Evolutionary conservation across 192 early-diverging fungal species (phyloP).

Genomic region (Mycoemilia scoparia): DNA sequence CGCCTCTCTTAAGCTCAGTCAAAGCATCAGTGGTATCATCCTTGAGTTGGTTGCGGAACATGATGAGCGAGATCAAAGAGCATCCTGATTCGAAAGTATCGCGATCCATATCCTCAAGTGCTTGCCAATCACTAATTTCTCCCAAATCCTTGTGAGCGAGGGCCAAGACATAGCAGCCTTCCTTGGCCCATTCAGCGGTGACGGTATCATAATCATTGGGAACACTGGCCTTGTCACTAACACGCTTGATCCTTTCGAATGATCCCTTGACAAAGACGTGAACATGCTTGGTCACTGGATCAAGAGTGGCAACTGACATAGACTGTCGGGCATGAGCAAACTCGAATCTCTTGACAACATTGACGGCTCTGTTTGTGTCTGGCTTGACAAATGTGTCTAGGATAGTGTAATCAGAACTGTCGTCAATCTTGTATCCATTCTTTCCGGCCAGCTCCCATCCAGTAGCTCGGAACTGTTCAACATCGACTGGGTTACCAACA

Average conservation of each 20-base stretch:
- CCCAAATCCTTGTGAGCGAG: constrained; percentile 34
- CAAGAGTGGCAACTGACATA: constrained; percentile 25
- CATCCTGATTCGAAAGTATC: constrained; percentile 29
- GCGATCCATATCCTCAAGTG: constrained; percentile 13
- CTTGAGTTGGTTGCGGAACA: constrained; percentile 52
- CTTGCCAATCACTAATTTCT: constrained; percentile 12
- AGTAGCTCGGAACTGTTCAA: constrained; percentile 56
- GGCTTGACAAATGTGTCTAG: constrained; percentile 35
- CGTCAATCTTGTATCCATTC: no score
- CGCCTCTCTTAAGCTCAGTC: constrained; percentile 36
- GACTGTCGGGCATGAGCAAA: constrained; percentile 31
- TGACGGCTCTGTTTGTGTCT: constrained; percentile 5
- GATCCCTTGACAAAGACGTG: constrained; percentile 32
- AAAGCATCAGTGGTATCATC: constrained; percentile 41
- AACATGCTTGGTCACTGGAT: constrained; percentile 6
- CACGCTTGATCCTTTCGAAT: constrained; percentile 29
- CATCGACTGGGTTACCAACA: constrained; percentile 59
- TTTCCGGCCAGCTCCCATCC: constrained; percentile 21
- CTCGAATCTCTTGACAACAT: constrained; percentile 30
- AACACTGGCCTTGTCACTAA: no score
- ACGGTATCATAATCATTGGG: constrained; percentile 30
- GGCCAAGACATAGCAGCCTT: constrained; percentile 53
- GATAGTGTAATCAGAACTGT: constrained; percentile 5
- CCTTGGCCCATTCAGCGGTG: constrained; percentile 29
- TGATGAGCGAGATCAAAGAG: constrained; percentile 30